Evolutionary conservation across 495 filamentous ascomycete species (phyloP).

Genomic region (Neurospora sp.): DNA sequence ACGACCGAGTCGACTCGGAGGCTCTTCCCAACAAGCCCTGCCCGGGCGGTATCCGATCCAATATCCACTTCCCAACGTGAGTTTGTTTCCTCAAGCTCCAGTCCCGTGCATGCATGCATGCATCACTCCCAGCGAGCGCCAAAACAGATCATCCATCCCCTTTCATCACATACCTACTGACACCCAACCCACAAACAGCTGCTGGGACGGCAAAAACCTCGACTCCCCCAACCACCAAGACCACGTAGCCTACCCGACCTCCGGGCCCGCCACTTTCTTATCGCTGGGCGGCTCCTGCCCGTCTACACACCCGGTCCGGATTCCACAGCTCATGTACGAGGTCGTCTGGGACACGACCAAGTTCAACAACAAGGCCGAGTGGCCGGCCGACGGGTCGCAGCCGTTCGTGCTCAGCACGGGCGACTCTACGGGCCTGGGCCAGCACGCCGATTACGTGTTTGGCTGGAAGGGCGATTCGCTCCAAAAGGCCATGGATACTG

Average conservation of each 20-base stretch:
- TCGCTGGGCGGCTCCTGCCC: slow-evolving; percentile 36
- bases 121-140: neutral
- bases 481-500: slow-evolving; percentile 39
- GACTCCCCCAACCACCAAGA: slow-evolving; percentile 44
- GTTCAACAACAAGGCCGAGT: slow-evolving; percentile 35
- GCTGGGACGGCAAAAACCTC: slow-evolving; percentile 46
- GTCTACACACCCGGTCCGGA: slow-evolving; percentile 35
- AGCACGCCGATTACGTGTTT: slow-evolving; percentile 43
- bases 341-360: slow-evolving; percentile 41
- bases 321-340: slow-evolving; percentile 44
- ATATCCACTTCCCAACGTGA: slow-evolving; percentile 44
- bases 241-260: slow-evolving; percentile 36
- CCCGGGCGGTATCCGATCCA: slow-evolving; percentile 39
- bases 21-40: slow-evolving; percentile 30
- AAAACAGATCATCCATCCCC: too few relatives aligned
- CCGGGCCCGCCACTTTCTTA: slow-evolving; percentile 36
- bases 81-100: neutral
- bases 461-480: slow-evolving; percentile 39
- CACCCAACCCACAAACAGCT: slow-evolving; percentile 14
- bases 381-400: slow-evolving; percentile 37
- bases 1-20: slow-evolving; percentile 29
- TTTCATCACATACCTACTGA: neutral
- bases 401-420: slow-evolving; percentile 39
- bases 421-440: slow-evolving; percentile 33
- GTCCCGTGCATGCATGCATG: too few relatives aligned